phyloP scores from a whole-genome alignment of 192 early-diverging fungal genomes.

The Rhizoclosmatium globosum region DNA sequence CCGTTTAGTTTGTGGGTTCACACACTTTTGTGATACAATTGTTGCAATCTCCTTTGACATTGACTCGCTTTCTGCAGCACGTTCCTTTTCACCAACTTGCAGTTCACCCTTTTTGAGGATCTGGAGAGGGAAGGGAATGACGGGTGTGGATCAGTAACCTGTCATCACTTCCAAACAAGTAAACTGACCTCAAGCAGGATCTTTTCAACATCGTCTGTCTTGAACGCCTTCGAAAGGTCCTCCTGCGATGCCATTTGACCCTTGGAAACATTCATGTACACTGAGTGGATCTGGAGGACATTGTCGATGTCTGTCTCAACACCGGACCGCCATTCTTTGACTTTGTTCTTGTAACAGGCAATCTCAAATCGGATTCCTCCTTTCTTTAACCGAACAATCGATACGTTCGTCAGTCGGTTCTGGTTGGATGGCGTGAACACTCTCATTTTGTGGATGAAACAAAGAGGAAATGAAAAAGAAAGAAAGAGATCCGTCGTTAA shows the following conservation, averaged over 20 bases:
- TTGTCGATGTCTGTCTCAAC: conserved; percentile 94
- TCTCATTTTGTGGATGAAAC: background rate
- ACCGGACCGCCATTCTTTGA: conserved; percentile 2
- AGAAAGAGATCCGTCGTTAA: background rate
- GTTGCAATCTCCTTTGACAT: conserved; percentile 94
- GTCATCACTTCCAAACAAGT: background rate
- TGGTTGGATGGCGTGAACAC: conserved; percentile 46
- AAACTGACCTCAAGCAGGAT: conserved; percentile 67
- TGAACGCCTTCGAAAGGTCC: conserved; percentile 88
- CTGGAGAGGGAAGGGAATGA: conserved; percentile 45
- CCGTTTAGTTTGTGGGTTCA: conserved; percentile 94
- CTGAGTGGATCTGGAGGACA: conserved; percentile 90
- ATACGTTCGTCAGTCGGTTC: conserved; percentile 92
- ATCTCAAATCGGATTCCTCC: conserved; percentile 98
- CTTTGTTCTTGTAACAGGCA: conserved; percentile 99
- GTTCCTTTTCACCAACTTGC: conserved; percentile 97
- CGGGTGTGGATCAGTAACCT: background rate
- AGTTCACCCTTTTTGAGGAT: conserved; percentile 96
- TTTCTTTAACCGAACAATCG: conserved; percentile 92
- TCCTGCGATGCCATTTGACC: conserved; percentile 92
- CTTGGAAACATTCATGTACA: conserved; percentile 97
- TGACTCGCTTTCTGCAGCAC: conserved; percentile 80
- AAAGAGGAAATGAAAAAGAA: background rate
- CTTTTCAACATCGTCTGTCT: conserved; percentile 82
- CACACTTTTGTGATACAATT: conserved; percentile 92